Evolutionary conservation across 2,329 filamentous ascomycete species (phyloP).

Genomic region (Neofusicoccum cordaticola): DNA sequence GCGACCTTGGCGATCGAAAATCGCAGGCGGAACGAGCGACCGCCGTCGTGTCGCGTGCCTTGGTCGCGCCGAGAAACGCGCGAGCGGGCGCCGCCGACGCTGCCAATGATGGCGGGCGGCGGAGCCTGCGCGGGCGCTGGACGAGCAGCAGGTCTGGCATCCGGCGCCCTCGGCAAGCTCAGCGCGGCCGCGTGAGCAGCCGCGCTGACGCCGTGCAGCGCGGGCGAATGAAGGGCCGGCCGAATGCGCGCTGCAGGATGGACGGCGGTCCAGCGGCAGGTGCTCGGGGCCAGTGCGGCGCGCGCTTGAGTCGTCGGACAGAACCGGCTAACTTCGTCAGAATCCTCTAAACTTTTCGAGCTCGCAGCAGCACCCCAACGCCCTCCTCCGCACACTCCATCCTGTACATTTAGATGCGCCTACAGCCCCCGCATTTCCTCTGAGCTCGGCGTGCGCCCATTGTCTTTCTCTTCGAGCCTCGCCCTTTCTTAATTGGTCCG

Average conservation of each 20-base stretch:
- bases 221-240: too few relatives aligned
- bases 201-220: too few relatives aligned
- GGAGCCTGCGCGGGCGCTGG: too few relatives aligned
- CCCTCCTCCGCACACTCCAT: constrained; percentile 7
- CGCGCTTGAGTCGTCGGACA: not conserved
- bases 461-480: not conserved
- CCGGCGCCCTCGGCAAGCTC: too few relatives aligned
- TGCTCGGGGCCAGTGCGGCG: not conserved
- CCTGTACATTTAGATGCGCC: constrained; percentile 30
- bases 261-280: not conserved
- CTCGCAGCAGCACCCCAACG: not conserved
- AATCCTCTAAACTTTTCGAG: constrained; percentile 17
- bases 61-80: constrained; percentile 2
- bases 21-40: constrained; percentile 7
- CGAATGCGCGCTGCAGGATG: too few relatives aligned
- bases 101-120: not conserved
- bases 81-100: not conserved
- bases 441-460: constrained; percentile 1
- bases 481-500: constrained; percentile 13
- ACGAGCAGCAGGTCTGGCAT: too few relatives aligned
- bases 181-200: too few relatives aligned
- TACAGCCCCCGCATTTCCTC: not conserved
- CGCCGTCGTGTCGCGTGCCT: constrained; percentile 8
- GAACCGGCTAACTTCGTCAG: constrained; percentile 11
- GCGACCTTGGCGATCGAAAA: not conserved